phyloP scores from a whole-genome alignment of 2,329 filamentous ascomycete species.

The Pseudodiploospora longispora region DNA sequence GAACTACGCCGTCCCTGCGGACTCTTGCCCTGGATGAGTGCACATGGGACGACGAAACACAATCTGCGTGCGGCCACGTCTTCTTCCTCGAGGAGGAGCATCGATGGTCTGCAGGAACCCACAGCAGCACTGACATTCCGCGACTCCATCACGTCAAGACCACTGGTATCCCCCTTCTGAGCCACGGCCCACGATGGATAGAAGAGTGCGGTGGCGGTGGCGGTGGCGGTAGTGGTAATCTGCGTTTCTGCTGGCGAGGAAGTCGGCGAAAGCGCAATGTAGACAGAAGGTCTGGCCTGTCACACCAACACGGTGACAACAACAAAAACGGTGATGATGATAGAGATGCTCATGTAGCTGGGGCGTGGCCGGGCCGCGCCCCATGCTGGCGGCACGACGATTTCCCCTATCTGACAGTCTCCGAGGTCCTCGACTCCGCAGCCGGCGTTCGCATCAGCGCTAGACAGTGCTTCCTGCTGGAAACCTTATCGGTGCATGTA shows the following conservation, averaged over 20 bases:
- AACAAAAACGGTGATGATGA: background rate
- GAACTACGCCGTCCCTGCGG: slow-evolving; percentile 40
- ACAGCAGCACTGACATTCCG: slow-evolving; percentile 31
- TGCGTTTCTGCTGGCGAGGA: slow-evolving; percentile 35
- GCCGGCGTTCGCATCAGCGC: slow-evolving; percentile 39
- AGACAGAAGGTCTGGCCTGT: background rate
- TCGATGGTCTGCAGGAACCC: slow-evolving; percentile 38
- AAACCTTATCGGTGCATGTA: slow-evolving; percentile 36
- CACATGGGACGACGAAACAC: slow-evolving; percentile 26
- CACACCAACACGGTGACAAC: background rate
- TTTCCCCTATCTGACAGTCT: slow-evolving; percentile 42
- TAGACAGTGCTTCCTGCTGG: slow-evolving; percentile 38
- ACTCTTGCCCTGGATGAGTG: slow-evolving; percentile 40
- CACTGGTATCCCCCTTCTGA: slow-evolving; percentile 46
- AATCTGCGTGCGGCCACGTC: slow-evolving; percentile 27
- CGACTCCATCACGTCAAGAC: slow-evolving; percentile 37
- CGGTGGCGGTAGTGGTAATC: slow-evolving; percentile 22
- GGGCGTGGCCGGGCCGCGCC: slow-evolving; percentile 12
- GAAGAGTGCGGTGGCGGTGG: slow-evolving; percentile 38
- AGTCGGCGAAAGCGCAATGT: background rate
- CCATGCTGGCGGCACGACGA: slow-evolving; percentile 49
- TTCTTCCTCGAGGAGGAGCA: slow-evolving; percentile 51
- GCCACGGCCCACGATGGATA: slow-evolving; percentile 40
- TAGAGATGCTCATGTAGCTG: background rate
- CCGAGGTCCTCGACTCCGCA: slow-evolving; percentile 33